phyloP scores from a whole-genome alignment of 2,329 filamentous ascomycete genomes.

The Elsinoe arachidis region DNA sequence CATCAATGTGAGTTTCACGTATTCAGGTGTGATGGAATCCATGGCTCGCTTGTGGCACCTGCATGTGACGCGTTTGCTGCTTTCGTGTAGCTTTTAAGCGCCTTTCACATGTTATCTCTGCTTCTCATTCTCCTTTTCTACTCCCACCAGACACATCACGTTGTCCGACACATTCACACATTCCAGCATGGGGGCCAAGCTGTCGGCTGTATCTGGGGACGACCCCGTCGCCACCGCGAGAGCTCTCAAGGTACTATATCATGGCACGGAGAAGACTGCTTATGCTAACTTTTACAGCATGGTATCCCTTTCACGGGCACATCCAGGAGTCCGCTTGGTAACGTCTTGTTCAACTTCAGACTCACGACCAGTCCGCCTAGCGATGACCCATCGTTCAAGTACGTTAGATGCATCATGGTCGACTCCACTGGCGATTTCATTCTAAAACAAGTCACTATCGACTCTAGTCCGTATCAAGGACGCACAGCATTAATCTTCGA shows the following conservation, averaged over 20 bases:
- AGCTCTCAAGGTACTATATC: too few relatives aligned
- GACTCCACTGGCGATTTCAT: neutral
- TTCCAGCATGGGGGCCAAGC: too few relatives aligned
- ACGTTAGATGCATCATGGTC: neutral
- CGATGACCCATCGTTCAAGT: neutral
- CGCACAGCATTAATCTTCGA: neutral
- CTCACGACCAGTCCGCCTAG: conserved; percentile 2
- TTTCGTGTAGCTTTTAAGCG: too few relatives aligned
- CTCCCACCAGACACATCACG: too few relatives aligned
- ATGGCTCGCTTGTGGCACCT: neutral
- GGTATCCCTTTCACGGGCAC: neutral
- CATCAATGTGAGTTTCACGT: neutral
- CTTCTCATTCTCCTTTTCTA: too few relatives aligned
- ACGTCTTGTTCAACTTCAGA: neutral
- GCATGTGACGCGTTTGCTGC: neutral
- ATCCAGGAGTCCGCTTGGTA: neutral
- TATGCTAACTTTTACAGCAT: neutral
- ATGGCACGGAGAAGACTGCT: too few relatives aligned
- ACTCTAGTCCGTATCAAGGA: neutral
- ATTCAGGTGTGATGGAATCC: neutral
- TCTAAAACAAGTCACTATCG: neutral
- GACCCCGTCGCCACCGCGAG: too few relatives aligned
- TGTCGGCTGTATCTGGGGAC: too few relatives aligned
- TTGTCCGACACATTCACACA: too few relatives aligned
- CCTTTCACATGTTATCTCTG: too few relatives aligned